Evolutionary conservation across 2,329 filamentous ascomycete genomes (phyloP), one percentile per base, ranked within the genome.

Genomic region (Colletotrichum higginsianum): DNA sequence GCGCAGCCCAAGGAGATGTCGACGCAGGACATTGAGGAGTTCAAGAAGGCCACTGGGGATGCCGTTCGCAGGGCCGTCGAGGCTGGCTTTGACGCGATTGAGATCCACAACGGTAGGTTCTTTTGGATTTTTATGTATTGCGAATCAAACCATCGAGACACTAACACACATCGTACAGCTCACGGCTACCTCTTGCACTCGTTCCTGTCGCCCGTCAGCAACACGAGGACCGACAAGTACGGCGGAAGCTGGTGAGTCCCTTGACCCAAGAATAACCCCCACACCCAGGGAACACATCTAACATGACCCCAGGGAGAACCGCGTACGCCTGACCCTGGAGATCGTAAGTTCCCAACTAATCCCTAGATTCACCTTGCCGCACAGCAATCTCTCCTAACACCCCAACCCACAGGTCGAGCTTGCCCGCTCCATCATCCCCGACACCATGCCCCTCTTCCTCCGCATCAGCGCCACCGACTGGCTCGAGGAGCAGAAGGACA

Each of bases 401-500:
- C 2, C 2, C 3, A 21, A 7, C 11, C 4, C 11, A 18, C 16
- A 62, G 49, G 88, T 91, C 4, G 88, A 93, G 16, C 80, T 89
- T 8, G 86, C 89, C 0, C 86, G 94, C 11, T 83, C 84, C 1
- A 86, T 84, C 0, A 92, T 95, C 0, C 92, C 92, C 0, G 82
- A 90, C 9, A 80, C 83, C 2, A 93, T 93, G 88, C 93, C 93
- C 0, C 84, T 96, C 0, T 91, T 95, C 78, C 83, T 94, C 16
- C 89, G 93, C 35, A 88, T 96, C 74, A 91, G 88, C 18, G 92
- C 91, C 0, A 91, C 90, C 0, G 93, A 95, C 77, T 94, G 92
- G 91, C 86, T 95, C 0, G 91, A 94, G 70, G 84, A 87, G 69
- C 85, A 87, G 60, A 84, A 85, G 1, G 84, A 84, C 18, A 86